Conservation (phyloP, 2,329 filamentous ascomycete genomes). For the Calonectria fujianensis region DNA sequence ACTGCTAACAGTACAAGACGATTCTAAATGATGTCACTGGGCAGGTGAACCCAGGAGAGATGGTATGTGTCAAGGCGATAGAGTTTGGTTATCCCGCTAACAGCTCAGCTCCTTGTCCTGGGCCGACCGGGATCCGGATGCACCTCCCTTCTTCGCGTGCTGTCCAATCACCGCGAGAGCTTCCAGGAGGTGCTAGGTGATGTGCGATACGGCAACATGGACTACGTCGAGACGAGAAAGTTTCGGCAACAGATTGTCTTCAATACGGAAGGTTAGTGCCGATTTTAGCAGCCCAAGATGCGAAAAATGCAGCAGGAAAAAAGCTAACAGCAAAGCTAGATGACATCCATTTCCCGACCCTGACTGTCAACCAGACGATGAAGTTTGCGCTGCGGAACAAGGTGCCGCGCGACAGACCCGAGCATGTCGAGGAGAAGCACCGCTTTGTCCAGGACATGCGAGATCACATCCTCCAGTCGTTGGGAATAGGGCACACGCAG, state of each 20-base stretch:
- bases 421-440: conserved; percentile 50
- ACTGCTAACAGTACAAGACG: conserved; percentile 53
- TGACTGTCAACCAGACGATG: conserved; percentile 79
- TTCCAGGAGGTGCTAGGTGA: conserved; percentile 56
- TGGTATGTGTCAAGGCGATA: conserved; percentile 55
- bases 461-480: conserved; percentile 68
- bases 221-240: conserved; percentile 49
- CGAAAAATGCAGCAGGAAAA: neutral
- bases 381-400: conserved; percentile 78
- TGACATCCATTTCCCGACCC: conserved; percentile 79
- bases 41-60: conserved; percentile 64
- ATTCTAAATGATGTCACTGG: conserved; percentile 62
- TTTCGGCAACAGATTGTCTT: conserved; percentile 57
- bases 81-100: neutral
- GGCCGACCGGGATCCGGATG: conserved; percentile 59
- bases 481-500: conserved; percentile 79
- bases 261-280: conserved; percentile 56
- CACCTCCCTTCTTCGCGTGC: conserved; percentile 56
- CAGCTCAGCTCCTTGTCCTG: conserved; percentile 55
- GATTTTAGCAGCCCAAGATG: neutral
- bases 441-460: conserved; percentile 57
- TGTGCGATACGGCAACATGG: conserved; percentile 54
- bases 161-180: conserved; percentile 56
- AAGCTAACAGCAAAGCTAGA: conserved; percentile 42
- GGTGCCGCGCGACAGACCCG: conserved; percentile 75